Evolutionary conservation across 2,329 filamentous ascomycete species (phyloP).

Genomic region (Alternaria triticimaculans): DNA sequence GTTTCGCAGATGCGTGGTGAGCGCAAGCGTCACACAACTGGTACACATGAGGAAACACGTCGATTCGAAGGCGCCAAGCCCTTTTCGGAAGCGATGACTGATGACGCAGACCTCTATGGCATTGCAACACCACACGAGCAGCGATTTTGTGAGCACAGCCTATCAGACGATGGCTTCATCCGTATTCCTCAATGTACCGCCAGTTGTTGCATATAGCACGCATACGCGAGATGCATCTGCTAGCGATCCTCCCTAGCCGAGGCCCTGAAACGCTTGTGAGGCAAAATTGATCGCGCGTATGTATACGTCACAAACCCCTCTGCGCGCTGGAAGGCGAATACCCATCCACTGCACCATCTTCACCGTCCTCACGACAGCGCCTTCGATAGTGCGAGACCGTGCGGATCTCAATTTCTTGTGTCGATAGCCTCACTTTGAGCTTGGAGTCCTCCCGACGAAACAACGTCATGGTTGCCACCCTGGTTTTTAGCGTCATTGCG

Average conservation of each 20-base stretch:
- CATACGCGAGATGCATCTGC: conserved; percentile 2
- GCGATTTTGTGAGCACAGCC: neutral
- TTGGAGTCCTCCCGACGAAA: neutral
- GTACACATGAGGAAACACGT: neutral
- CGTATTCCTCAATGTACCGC: neutral
- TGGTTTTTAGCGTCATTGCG: conserved; percentile 34
- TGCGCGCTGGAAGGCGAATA: conserved; percentile 6
- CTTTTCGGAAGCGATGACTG: neutral
- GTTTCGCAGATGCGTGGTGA: neutral
- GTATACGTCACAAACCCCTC: conserved; percentile 31
- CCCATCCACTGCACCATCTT: conserved; percentile 3
- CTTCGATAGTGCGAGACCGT: neutral
- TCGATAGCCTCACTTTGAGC: neutral
- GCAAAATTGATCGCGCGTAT: conserved; percentile 17
- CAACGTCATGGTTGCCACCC: conserved; percentile 31
- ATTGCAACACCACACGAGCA: neutral
- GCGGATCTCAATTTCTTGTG: neutral
- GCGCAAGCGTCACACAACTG: neutral
- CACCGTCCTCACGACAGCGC: neutral
- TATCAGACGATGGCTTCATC: neutral
- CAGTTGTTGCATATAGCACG: neutral
- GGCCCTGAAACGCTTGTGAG: conserved; percentile 40
- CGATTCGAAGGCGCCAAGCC: conserved; percentile 1
- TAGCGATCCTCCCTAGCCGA: conserved; percentile 6
- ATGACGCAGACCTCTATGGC: neutral